phyloP scores from a whole-genome alignment of 2,329 filamentous ascomycete genomes.

The Phaeosphaeria sp. region DNA sequence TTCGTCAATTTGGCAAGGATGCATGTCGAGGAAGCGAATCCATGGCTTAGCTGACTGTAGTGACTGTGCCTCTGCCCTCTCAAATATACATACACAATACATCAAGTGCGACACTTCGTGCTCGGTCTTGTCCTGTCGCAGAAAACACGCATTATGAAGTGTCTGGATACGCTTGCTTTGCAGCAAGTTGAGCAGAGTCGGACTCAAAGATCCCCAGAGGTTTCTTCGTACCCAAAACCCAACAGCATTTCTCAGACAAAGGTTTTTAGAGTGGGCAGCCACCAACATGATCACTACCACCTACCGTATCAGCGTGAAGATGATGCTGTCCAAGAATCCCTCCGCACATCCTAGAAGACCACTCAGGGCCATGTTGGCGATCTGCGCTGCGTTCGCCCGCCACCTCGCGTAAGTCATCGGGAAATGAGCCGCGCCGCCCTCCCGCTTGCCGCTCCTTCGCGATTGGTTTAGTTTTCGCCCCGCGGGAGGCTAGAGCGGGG shows the following conservation, averaged over 20 bases:
- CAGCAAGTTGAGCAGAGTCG: too few relatives aligned
- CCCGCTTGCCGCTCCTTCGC: background rate
- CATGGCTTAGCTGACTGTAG: background rate
- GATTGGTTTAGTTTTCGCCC: background rate
- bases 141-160: too few relatives aligned
- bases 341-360: background rate
- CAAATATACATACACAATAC: too few relatives aligned
- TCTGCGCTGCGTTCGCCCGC: background rate
- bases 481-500: background rate
- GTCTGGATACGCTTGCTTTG: too few relatives aligned
- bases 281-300: background rate
- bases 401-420: background rate
- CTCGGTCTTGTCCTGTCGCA: too few relatives aligned
- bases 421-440: background rate
- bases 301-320: background rate
- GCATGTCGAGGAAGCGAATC: background rate
- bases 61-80: too few relatives aligned
- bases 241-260: too few relatives aligned
- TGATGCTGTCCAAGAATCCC: background rate
- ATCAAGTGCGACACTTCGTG: too few relatives aligned
- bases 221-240: too few relatives aligned
- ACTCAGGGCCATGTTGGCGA: background rate
- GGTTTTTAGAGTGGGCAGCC: background rate
- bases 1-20: background rate
- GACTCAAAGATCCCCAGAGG: too few relatives aligned